Evolutionary conservation across 495 filamentous ascomycete species (phyloP), one percentile per base, ranked within the genome.

Genomic region (Penicillium psychrofluorescens): DNA sequence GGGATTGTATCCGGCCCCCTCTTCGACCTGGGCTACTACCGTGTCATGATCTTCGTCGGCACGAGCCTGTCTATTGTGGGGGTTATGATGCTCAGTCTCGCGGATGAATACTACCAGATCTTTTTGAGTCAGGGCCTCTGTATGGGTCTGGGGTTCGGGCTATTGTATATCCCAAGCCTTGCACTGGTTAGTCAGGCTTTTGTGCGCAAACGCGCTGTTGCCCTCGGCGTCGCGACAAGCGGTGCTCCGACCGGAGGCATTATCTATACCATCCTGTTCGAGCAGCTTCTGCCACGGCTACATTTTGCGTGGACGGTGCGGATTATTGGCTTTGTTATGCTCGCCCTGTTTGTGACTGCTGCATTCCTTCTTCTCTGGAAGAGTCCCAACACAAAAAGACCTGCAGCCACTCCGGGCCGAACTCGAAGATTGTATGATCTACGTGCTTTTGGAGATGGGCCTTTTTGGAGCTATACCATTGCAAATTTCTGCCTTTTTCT

Each of bases 261-360:
- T 33, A 67, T 79, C 22, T 78, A 77, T 46, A 70, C 75, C 0
- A 69, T 78, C 36, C 53, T 75, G 29, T 71, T 79, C 47, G 56
- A 74, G 35, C 58, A 60, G 22, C 59, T 80, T 5, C 55, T 70
- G 7, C 62, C 65, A 0, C 43, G 37, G 13, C 45, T 78, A 15
- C 72, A 71, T 4, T 78, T 78, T 48, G 53, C 49, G 6, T 80
- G 77, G 77, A 63, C 77, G 0, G 69, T 67, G 2, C 61, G 77
- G 8, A 38, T 67, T 1, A 62, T 79, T 8, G 77, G 61, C 4
- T 77, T 79, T 44, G 58, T 76, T 12, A 63, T 68, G 43, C 59
- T 79, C 0, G 56, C 34, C 6, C 73, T 71, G 0, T 59, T 71
- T 4, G n/a, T 62, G 6, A 41, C 72, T 5, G 63, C 67, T 6